Evolutionary conservation across 495 filamentous ascomycete species (phyloP).

Genomic region (Xylaria venustula): DNA sequence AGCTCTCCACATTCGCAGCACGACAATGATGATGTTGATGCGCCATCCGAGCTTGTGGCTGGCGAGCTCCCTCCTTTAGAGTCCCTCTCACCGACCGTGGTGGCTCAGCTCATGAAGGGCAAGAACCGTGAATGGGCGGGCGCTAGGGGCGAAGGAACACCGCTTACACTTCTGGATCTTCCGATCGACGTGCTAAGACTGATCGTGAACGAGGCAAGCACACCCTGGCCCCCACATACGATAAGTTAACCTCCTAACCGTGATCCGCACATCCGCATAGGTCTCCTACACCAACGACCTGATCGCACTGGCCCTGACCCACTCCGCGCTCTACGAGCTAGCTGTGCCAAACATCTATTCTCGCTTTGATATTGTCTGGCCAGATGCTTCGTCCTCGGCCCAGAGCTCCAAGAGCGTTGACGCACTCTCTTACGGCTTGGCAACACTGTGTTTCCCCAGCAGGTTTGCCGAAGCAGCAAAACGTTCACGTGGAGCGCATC

Average conservation of each 20-base stretch:
- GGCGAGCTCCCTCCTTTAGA: slow-evolving; percentile 12
- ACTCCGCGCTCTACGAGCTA: slow-evolving; percentile 78
- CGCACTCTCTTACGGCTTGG: slow-evolving; percentile 86
- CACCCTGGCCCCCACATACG: neutral
- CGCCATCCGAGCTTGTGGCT: slow-evolving; percentile 16
- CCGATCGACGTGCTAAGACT: slow-evolving; percentile 84
- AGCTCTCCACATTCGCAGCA: slow-evolving; percentile 5
- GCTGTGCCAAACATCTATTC: slow-evolving; percentile 87
- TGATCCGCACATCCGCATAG: slow-evolving; percentile 42
- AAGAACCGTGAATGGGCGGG: slow-evolving; percentile 41
- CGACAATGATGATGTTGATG: slow-evolving; percentile 17
- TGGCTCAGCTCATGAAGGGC: slow-evolving; percentile 36
- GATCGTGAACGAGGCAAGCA: slow-evolving; percentile 81
- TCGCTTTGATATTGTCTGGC: slow-evolving; percentile 94
- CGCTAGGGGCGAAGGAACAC: slow-evolving; percentile 36
- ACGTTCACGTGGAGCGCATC: slow-evolving; percentile 27
- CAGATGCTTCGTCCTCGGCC: slow-evolving; percentile 62
- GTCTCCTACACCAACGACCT: slow-evolving; percentile 87
- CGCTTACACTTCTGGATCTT: slow-evolving; percentile 69
- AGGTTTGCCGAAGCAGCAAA: slow-evolving; percentile 60
- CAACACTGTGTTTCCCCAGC: slow-evolving; percentile 79
- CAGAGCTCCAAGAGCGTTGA: slow-evolving; percentile 77
- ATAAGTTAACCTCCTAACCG: slow-evolving; percentile 14
- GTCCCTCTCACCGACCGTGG: slow-evolving; percentile 17
- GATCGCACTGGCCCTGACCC: slow-evolving; percentile 76